Evolutionary conservation across 2,329 filamentous ascomycete genomes (phyloP).

Genomic region (Claviceps arundinis): DNA sequence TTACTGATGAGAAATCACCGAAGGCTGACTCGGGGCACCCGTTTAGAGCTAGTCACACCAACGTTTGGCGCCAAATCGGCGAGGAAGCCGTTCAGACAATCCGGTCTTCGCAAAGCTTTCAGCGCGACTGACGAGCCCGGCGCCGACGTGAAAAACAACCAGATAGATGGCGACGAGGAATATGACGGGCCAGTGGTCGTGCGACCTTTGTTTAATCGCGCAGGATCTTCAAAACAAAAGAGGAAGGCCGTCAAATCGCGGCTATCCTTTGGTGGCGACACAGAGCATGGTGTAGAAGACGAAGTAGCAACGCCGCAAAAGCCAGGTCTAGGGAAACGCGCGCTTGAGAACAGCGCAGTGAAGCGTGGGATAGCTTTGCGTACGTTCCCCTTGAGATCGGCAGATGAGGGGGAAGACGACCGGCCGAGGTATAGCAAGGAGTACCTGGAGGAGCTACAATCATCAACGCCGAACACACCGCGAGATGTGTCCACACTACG

Average conservation of each 20-base stretch:
- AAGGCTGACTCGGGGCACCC: conserved; percentile 19
- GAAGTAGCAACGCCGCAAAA: conserved; percentile 52
- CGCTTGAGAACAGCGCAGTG: conserved; percentile 52
- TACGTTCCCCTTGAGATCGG: conserved; percentile 38
- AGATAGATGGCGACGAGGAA: conserved; percentile 26
- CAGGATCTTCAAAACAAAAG: conserved; percentile 45
- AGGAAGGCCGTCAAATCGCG: conserved; percentile 46
- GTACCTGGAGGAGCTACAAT: conserved; percentile 73
- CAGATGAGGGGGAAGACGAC: conserved; percentile 46
- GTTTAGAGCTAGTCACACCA: conserved; percentile 21
- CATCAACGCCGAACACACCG: conserved; percentile 73
- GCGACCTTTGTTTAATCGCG: conserved; percentile 32
- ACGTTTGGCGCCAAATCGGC: conserved; percentile 29
- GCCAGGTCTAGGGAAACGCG: conserved; percentile 48
- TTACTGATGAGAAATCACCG: conserved; percentile 18
- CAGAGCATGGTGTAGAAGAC: conserved; percentile 29
- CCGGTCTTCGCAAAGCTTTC: conserved; percentile 43
- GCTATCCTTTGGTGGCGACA: conserved; percentile 61
- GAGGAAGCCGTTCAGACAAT: conserved; percentile 44
- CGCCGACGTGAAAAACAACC: conserved; percentile 10
- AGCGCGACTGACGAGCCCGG: conserved; percentile 28
- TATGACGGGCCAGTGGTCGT: conserved; percentile 34
- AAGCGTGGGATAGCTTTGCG: conserved; percentile 36
- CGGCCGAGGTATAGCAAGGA: conserved; percentile 76
- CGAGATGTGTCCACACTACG: conserved; percentile 40